Conservation (phyloP, 2,329 filamentous ascomycete species). For the Hymenoscyphus infarciens region DNA sequence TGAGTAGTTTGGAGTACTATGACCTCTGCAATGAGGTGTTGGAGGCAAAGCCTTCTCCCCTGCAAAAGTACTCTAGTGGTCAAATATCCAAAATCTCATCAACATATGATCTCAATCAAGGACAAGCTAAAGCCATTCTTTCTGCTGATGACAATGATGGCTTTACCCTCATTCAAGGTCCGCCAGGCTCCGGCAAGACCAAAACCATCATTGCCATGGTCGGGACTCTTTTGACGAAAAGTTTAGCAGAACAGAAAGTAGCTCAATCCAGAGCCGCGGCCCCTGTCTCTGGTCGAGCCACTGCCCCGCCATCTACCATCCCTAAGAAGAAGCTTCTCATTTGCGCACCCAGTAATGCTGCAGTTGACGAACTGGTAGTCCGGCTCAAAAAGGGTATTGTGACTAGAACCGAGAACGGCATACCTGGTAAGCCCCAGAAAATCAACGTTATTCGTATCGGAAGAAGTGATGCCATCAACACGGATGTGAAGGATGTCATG, state of each 20-base stretch:
- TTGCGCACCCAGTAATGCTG: conserved; percentile 97
- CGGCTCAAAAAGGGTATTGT: conserved; percentile 85
- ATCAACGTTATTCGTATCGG: conserved; percentile 88
- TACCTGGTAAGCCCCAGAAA: conserved; percentile 61
- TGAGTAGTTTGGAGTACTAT: conserved; percentile 90
- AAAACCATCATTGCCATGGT: conserved; percentile 98
- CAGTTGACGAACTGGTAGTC: conserved; percentile 92
- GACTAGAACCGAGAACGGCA: conserved; percentile 50
- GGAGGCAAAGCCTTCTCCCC: conserved; percentile 82
- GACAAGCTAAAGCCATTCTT: conserved; percentile 86
- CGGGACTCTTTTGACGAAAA: conserved; percentile 69
- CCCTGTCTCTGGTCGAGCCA: conserved; percentile 32
- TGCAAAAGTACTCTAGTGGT: conserved; percentile 75
- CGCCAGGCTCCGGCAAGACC: conserved; percentile 95
- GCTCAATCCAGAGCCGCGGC: conserved; percentile 30
- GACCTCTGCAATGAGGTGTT: conserved; percentile 92
- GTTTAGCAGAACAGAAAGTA: conserved; percentile 37
- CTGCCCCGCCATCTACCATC: conserved; percentile 35
- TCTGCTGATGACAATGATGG: conserved; percentile 94
- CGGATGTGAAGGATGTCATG: conserved; percentile 83
- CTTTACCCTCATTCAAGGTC: conserved; percentile 93
- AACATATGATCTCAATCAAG: conserved; percentile 81
- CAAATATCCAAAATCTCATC: conserved; percentile 65
- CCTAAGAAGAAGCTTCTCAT: conserved; percentile 82
- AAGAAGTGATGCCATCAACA: conserved; percentile 87